Evolutionary conservation across 106 monocot genomes (phyloP).

Genomic region (Phalaenopsis equestris): DNA sequence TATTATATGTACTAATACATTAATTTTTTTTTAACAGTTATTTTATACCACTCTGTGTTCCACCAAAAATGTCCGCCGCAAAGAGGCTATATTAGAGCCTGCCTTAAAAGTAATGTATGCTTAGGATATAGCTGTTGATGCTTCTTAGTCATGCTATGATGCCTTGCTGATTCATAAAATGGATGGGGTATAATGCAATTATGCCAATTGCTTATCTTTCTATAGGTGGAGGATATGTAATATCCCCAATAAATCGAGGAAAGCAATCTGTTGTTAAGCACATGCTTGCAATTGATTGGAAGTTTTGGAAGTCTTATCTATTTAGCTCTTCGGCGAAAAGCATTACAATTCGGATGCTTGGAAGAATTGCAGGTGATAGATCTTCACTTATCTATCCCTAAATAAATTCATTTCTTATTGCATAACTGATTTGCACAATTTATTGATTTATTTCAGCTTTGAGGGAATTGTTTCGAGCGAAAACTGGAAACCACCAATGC

Average conservation of each 20-base stretch:
- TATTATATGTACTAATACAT: conserved; percentile 9
- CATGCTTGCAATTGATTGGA: conserved; percentile 99
- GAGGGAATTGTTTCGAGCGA: conserved; percentile 84
- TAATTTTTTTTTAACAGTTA: conserved; percentile 42
- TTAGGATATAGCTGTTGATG: conserved; percentile 16
- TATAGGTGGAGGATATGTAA: conserved; percentile 96
- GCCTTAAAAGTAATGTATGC: conserved; percentile 99
- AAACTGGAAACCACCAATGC: conserved; percentile 35
- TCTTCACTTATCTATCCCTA: neutral
- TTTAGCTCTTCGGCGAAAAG: conserved; percentile 71
- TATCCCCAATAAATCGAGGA: conserved; percentile 83
- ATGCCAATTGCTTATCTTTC: conserved; percentile 8
- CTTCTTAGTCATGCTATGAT: neutral
- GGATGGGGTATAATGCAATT: neutral
- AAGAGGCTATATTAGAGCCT: conserved; percentile 78
- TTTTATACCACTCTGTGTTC: conserved; percentile 90
- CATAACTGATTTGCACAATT: conserved; percentile 1
- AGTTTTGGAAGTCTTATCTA: conserved; percentile 83
- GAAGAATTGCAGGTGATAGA: conserved; percentile 72
- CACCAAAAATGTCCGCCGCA: conserved; percentile 65
- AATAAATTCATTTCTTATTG: neutral
- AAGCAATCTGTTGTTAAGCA: conserved; percentile 95
- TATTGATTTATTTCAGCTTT: conserved; percentile 49
- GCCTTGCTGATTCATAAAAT: neutral
- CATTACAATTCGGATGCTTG: conserved; percentile 85